Conservation (phyloP, 371 early-diverging fungal species). For the Quaeritorhiza haematococci region DNA sequence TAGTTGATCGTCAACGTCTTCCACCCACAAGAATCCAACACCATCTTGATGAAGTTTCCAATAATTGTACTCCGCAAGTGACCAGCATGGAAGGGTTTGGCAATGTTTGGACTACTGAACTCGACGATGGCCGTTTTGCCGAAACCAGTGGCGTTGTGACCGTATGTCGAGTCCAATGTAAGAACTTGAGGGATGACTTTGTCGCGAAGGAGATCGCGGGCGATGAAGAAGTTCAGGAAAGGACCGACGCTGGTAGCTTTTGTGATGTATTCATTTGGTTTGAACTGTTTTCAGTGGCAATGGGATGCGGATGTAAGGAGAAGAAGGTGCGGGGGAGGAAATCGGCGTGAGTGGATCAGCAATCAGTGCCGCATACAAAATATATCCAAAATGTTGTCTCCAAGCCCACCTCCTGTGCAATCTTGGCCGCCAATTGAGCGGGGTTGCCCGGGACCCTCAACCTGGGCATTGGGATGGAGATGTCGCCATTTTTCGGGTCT, state of each 20-base stretch:
- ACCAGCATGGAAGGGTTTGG: conserved; percentile 99
- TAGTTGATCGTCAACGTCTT: conserved; percentile 91
- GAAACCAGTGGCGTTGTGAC: conserved; percentile 30
- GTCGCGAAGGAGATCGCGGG: conserved; percentile 48
- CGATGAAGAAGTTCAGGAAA: conserved; percentile 81
- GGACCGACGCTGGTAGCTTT: conserved; percentile 64
- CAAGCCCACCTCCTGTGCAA: conserved; percentile 64
- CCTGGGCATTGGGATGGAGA: conserved; percentile 71
- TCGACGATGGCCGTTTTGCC: conserved; percentile 71
- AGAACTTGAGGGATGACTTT: conserved; percentile 19
- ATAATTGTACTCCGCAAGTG: conserved; percentile 98
- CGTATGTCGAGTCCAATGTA: conserved; percentile 16
- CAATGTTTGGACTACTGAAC: conserved; percentile 98
- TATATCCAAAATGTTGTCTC: background rate
- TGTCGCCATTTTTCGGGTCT: conserved; percentile 28
- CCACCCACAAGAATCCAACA: conserved; percentile 85
- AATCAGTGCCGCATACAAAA: conserved; percentile 3
- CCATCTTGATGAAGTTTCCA: conserved; percentile 89
- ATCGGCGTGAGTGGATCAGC: background rate
- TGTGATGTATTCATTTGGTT: conserved; percentile 53
- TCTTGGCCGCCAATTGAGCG: conserved; percentile 64
- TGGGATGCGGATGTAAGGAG: background rate
- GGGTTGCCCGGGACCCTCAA: conserved; percentile 85
- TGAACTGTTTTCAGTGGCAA: conserved; percentile 40
- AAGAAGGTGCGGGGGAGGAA: background rate